Percentiles rank a stretch among this genome's conserved stretches.
Evolutionary conservation across 1,284 basidiomycete genomes (phyloP).

Genomic region (Phylloporus sp.): DNA sequence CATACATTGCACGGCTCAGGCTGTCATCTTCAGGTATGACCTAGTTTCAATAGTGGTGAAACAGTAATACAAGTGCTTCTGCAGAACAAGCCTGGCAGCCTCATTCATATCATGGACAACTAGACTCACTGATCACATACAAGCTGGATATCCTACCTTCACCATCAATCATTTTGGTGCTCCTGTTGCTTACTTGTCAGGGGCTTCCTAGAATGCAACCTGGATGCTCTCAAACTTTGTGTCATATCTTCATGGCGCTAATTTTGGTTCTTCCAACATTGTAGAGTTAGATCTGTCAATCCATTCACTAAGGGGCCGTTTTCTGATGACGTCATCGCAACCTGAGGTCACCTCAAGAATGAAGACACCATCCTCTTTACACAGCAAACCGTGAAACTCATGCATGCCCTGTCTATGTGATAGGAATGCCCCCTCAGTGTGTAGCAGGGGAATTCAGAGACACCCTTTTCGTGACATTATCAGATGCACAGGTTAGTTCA

Average conservation of each 20-base stretch:
- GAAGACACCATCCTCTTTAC: constrained; percentile 95
- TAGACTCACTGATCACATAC: constrained; percentile 84
- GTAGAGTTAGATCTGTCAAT: constrained; percentile 81
- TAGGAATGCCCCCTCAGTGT: constrained; percentile 80
- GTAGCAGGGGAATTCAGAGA: constrained; percentile 91
- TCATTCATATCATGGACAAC: constrained; percentile 98
- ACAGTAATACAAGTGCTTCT: constrained; percentile 90
- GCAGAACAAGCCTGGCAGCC: constrained; percentile 87
- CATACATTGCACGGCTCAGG: constrained; percentile 92
- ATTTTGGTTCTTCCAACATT: constrained; percentile 47
- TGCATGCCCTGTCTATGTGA: constrained; percentile 89
- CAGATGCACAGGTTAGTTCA: constrained; percentile 94
- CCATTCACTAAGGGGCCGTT: constrained; percentile 93
- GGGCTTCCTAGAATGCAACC: constrained; percentile 88
- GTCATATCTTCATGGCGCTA: constrained; percentile 80
- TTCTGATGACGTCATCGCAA: constrained; percentile 86
- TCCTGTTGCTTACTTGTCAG: constrained; percentile 89
- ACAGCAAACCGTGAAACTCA: constrained; percentile 91
- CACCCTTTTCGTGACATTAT: constrained; percentile 87
- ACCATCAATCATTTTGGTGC: constrained; percentile 93
- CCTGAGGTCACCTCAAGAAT: constrained; percentile 88
- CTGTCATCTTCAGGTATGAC: constrained; percentile 81
- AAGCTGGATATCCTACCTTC: constrained; percentile 89
- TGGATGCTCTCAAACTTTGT: constrained; percentile 95
- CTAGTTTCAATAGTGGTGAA: constrained; percentile 73